Evolutionary conservation across 2,329 filamentous ascomycete species (phyloP).

Genomic region (Torrubiella hemipterigena): DNA sequence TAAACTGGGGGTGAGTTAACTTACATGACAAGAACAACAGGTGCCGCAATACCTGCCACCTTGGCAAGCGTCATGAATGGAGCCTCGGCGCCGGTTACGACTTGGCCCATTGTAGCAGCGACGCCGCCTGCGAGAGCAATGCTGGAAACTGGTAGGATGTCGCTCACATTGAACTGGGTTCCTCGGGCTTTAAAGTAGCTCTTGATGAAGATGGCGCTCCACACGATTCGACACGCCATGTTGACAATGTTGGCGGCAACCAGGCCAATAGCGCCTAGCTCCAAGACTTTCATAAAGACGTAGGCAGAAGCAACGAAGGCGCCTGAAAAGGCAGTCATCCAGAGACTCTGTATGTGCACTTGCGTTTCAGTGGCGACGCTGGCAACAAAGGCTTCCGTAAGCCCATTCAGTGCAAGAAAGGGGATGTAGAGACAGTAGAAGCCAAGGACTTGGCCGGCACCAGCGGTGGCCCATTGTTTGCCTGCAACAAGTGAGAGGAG

Average conservation of each 20-base stretch:
- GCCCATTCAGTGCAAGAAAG: slow-evolving; percentile 80
- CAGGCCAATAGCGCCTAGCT: slow-evolving; percentile 65
- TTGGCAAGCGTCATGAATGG: slow-evolving; percentile 28
- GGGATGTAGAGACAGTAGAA: slow-evolving; percentile 90
- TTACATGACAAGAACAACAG: slow-evolving; percentile 47
- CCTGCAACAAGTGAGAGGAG: slow-evolving; percentile 69
- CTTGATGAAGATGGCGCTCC: slow-evolving; percentile 64
- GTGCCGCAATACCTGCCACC: slow-evolving; percentile 35
- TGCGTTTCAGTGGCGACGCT: slow-evolving; percentile 68
- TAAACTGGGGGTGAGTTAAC: slow-evolving; percentile 22
- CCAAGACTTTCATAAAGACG: slow-evolving; percentile 56
- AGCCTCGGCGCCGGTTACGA: slow-evolving; percentile 12
- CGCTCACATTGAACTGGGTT: slow-evolving; percentile 14
- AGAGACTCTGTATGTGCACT: slow-evolving; percentile 64
- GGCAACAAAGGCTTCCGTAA: slow-evolving; percentile 85
- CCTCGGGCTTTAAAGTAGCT: slow-evolving; percentile 44
- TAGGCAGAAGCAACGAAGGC: slow-evolving; percentile 67
- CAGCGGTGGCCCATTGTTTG: slow-evolving; percentile 59
- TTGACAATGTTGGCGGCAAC: slow-evolving; percentile 84
- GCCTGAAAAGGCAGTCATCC: slow-evolving; percentile 74
- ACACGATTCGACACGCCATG: slow-evolving; percentile 74
- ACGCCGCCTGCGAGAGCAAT: slow-evolving; percentile 16
- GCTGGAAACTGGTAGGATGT: slow-evolving; percentile 16
- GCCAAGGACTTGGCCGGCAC: slow-evolving; percentile 61
- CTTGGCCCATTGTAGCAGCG: slow-evolving; percentile 13